Conservation (phyloP, 441 rosid species). For the Pelargonium australe region DNA sequence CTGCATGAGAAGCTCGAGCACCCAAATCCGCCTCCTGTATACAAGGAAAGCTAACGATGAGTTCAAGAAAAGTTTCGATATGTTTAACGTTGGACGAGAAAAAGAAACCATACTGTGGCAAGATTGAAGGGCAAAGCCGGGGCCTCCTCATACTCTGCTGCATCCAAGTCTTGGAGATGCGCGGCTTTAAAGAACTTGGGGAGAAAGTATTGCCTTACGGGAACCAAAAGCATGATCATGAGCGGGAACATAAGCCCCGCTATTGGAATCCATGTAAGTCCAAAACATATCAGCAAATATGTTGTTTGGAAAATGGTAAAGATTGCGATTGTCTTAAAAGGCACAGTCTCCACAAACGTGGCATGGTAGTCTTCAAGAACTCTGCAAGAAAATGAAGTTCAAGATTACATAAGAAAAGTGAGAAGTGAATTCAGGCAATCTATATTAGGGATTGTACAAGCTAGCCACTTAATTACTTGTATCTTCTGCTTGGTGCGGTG, state of each 20-base stretch:
- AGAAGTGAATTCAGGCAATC: neutral
- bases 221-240: constrained; percentile 73
- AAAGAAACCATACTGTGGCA: constrained; percentile 44
- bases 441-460: constrained; percentile 6
- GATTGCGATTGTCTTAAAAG: constrained; percentile 49
- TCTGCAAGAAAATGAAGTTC: constrained; percentile 31
- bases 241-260: constrained; percentile 75
- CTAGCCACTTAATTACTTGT: constrained; percentile 37
- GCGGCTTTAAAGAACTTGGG: constrained; percentile 62
- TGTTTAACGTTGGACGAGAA: no score
- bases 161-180: constrained; percentile 71
- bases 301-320: constrained; percentile 63
- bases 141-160: constrained; percentile 73
- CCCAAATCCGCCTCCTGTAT: constrained; percentile 2
- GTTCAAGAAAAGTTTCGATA: no score
- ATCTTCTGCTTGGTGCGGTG: constrained; percentile 69
- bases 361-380: constrained; percentile 52
- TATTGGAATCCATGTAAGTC: constrained; percentile 70
- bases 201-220: constrained; percentile 56
- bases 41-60: neutral
- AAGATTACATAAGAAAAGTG: neutral
- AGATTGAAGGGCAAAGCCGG: constrained; percentile 56
- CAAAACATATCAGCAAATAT: constrained; percentile 60
- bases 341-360: constrained; percentile 59
- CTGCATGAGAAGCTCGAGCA: constrained; percentile 17